Evolutionary conservation across 768 basidiomycete species (phyloP), one percentile per base, ranked within the genome.

Genomic region (Calocybe indica): DNA sequence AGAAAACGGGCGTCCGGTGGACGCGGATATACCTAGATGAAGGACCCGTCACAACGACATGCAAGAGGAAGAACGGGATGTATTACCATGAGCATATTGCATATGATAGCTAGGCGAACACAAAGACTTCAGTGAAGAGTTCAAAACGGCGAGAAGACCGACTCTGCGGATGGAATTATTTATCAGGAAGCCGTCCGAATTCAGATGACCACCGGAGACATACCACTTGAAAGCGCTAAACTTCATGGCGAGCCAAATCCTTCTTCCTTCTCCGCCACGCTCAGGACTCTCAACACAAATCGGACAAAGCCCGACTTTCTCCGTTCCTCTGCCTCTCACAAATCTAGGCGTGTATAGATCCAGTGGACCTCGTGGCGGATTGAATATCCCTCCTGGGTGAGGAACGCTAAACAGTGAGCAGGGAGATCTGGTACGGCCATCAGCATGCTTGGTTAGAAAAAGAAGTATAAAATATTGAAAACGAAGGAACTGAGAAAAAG

Each of bases 141-240:
- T 28, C 4, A 6, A 2, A 34, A n/a, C n/a, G n/a, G n/a, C 11
- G 7, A 47, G 14, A 11, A 11, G 14, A 44, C 10, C 49, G 29
- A 61, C 63, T 52, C 66, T 63, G 15, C 2, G 34, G n/a, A 48
- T 5, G n/a, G 37, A 6, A 37, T 9, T 6, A 40, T 14, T 14
- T 3, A 10, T 14, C 11, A 50, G 22, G 8, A 41, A 22, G 12
- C n/a, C 0, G n/a, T 46, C 10, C 37, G 40, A 9, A 35, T 10
- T 10, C 10, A 43, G 10, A 40, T 22, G 22, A 22, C 22, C 22
- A 42, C 7, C 12, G 29, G 38, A 7, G 15, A 72, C 76, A 11
- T 49, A 83, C 85, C 69, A 88, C 87, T 90, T 89, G 70, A 81
- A 89, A 13, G 88, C 88, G 10, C 83, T 85, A 57, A 85, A 82